A percentile compares a stretch with the other conserved stretches of the same genome.
Evolutionary conservation across 345 rosid species (phyloP).

Genomic region (Rhizophora mangle): DNA sequence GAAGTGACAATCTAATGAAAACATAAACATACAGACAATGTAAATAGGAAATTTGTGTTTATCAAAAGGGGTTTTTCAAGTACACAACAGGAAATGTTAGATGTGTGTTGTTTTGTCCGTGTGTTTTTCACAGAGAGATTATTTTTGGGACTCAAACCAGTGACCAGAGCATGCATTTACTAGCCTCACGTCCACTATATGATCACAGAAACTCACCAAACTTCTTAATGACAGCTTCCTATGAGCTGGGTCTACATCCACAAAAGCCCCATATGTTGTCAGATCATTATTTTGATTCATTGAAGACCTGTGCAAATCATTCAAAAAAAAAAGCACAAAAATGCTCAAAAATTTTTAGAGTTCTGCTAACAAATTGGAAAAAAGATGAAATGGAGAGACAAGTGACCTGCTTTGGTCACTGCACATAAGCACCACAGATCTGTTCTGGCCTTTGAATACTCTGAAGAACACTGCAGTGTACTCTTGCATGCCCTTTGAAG

Average conservation of each 20-base stretch:
- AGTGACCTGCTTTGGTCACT: constrained; percentile 53
- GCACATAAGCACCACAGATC: constrained; percentile 52
- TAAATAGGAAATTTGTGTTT: too few relatives aligned
- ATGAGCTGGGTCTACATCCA: constrained; percentile 45
- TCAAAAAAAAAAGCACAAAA: neutral
- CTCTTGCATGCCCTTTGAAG: constrained; percentile 48
- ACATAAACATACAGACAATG: too few relatives aligned
- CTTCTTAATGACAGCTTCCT: constrained; percentile 50
- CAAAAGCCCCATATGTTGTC: constrained; percentile 56
- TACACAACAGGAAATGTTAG: too few relatives aligned
- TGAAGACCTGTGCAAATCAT: constrained; percentile 23
- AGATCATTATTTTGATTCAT: constrained; percentile 23
- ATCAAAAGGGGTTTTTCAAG: too few relatives aligned
- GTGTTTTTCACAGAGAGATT: too few relatives aligned
- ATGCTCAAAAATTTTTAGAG: neutral
- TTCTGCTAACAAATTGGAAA: neutral
- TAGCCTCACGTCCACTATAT: too few relatives aligned
- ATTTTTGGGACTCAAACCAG: too few relatives aligned
- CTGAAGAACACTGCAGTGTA: constrained; percentile 61
- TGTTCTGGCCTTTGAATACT: constrained; percentile 35
- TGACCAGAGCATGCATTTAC: too few relatives aligned
- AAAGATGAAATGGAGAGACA: neutral
- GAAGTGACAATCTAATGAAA: too few relatives aligned
- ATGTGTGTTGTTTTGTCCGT: too few relatives aligned
- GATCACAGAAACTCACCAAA: constrained; percentile 43